Evolutionary conservation across 148 eudicot genomes (phyloP).

Genomic region (Vaccinium vitisidaea): DNA sequence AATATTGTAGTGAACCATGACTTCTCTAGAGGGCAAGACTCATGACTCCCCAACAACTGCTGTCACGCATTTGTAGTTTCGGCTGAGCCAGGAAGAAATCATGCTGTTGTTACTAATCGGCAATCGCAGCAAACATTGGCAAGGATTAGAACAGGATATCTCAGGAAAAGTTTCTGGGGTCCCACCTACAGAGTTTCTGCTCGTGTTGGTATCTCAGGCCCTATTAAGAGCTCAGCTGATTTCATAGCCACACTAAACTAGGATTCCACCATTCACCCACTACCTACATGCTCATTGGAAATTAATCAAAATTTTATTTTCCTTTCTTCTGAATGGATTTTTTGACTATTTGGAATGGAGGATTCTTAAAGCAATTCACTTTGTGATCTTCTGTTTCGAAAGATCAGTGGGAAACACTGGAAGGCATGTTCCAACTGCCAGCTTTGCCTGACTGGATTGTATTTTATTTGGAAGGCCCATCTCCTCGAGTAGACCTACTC

Average conservation of each 20-base stretch:
- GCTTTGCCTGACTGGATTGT: constrained; percentile 47
- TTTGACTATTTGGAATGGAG: not conserved
- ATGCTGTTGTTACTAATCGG: constrained; percentile 65
- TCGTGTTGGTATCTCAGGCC: constrained; percentile 53
- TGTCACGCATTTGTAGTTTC: constrained; percentile 63
- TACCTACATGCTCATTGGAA: constrained; percentile 49
- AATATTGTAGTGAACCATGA: constrained; percentile 74
- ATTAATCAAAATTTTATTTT: constrained; percentile 32
- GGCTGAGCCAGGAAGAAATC: constrained; percentile 33
- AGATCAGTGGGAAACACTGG: constrained; percentile 58
- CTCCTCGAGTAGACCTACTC: constrained; percentile 70
- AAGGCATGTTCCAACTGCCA: constrained; percentile 63
- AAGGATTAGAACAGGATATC: constrained; percentile 82
- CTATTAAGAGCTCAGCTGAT: constrained; percentile 37
- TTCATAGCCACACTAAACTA: constrained; percentile 65
- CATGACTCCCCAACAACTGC: constrained; percentile 78
- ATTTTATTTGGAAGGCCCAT: constrained; percentile 81
- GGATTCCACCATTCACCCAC: constrained; percentile 41
- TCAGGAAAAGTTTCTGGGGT: constrained; percentile 51
- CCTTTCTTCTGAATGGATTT: not conserved
- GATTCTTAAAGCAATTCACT: not conserved
- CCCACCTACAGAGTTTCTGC: constrained; percentile 61
- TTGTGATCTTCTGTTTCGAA: constrained; percentile 40
- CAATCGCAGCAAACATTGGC: constrained; percentile 65
- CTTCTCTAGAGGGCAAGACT: constrained; percentile 65